Percentiles rank a stretch among this genome's conserved stretches.
Conservation (phyloP, 2,329 filamentous ascomycete genomes). For the Triangularia setosa region DNA sequence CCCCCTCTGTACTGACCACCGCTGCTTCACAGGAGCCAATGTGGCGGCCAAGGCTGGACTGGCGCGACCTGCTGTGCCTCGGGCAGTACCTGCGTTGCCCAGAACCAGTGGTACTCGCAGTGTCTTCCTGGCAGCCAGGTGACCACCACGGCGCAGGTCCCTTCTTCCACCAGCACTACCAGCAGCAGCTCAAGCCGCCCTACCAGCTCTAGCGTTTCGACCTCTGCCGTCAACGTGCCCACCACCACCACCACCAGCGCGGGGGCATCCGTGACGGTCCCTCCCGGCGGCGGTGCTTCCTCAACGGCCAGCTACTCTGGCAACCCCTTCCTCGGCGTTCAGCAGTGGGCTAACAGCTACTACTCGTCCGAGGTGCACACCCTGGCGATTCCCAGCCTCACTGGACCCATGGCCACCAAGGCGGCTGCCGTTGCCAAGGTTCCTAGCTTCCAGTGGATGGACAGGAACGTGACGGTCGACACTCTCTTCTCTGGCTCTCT, state of each 20-base stretch:
- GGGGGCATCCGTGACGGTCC: slow-evolving; percentile 29
- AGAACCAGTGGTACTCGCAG: slow-evolving; percentile 39
- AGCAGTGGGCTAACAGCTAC: slow-evolving; percentile 51
- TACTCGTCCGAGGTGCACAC: slow-evolving; percentile 53
- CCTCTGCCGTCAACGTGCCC: slow-evolving; percentile 20
- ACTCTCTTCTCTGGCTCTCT: slow-evolving; percentile 43
- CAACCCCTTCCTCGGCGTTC: slow-evolving; percentile 51
- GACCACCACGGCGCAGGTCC: slow-evolving; percentile 14
- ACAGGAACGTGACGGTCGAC: slow-evolving; percentile 47
- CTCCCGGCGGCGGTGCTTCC: slow-evolving; percentile 30
- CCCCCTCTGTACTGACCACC: not conserved
- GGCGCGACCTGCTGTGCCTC: slow-evolving; percentile 44
- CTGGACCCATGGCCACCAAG: slow-evolving; percentile 49
- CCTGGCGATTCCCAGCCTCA: slow-evolving; percentile 59
- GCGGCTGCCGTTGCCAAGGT: slow-evolving; percentile 50
- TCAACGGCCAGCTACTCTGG: slow-evolving; percentile 44
- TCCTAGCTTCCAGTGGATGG: slow-evolving; percentile 51
- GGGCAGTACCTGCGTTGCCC: slow-evolving; percentile 36
- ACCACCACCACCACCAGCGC: slow-evolving; percentile 30
- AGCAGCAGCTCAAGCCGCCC: slow-evolving; percentile 18
- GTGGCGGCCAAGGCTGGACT: slow-evolving; percentile 42
- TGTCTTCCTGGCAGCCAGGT: slow-evolving; percentile 34
- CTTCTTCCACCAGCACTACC: slow-evolving; percentile 18
- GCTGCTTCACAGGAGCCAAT: slow-evolving; percentile 33
- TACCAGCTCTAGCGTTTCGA: not conserved